Conservation (phyloP, 768 basidiomycete species). For the Dacryopinax spathularia region DNA sequence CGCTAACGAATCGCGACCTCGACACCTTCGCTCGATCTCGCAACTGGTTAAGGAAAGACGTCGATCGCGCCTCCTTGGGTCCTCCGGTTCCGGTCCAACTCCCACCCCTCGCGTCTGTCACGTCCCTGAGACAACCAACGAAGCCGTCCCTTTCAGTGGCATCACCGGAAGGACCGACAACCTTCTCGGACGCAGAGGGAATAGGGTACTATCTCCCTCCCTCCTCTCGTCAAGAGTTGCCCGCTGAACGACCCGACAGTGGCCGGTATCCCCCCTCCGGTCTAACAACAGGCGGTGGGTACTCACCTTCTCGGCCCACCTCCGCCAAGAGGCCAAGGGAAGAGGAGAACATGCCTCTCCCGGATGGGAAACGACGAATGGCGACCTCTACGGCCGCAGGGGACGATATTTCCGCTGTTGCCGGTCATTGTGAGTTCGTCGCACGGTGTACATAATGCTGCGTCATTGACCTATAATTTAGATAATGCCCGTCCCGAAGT, state of each 20-base stretch:
- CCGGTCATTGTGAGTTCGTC: conserved; percentile 56
- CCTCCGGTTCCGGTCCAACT: neutral
- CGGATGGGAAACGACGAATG: conserved; percentile 37
- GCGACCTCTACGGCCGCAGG: conserved; percentile 51
- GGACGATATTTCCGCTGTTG: conserved; percentile 27
- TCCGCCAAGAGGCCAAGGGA: conserved; percentile 30
- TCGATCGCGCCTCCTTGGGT: neutral
- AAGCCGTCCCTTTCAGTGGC: neutral
- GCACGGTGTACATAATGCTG: neutral
- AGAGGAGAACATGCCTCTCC: conserved; percentile 25
- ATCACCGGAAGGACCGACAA: neutral
- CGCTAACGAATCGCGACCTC: neutral
- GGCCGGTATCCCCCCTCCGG: neutral
- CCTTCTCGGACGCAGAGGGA: neutral
- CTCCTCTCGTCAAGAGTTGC: neutral
- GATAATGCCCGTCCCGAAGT: conserved; percentile 92
- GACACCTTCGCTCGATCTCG: neutral
- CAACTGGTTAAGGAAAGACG: neutral
- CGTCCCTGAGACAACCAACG: no score
- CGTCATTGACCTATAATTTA: conserved; percentile 22
- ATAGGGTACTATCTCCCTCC: conserved; percentile 2
- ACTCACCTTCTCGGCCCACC: neutral
- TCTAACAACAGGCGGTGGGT: neutral
- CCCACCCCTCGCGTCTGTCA: neutral
- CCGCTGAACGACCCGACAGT: neutral